These are phyloP conservation scores for Capillidium rhysosporum DNA, from an alignment of 371 early-diverging fungal species.

Conservation along the genomic window DNA sequence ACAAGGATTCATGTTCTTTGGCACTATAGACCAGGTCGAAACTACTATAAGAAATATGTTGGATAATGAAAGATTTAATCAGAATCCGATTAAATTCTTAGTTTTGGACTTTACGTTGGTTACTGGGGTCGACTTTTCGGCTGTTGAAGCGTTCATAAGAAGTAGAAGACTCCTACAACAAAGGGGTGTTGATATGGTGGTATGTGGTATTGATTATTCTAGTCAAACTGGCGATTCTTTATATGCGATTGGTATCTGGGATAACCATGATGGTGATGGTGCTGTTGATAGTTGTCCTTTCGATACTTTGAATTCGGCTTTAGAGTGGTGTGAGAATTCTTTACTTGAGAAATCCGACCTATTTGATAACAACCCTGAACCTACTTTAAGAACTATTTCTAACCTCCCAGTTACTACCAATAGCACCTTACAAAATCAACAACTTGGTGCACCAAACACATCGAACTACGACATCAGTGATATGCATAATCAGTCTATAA, in stretches of 20 bases:
- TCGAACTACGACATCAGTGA: background rate
- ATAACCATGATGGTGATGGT: conserved; percentile 17
- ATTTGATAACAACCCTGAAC: background rate
- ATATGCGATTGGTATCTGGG: conserved; percentile 58
- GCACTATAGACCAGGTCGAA: conserved; percentile 76
- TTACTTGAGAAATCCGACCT: conserved; percentile 46
- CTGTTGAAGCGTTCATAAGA: conserved; percentile 79
- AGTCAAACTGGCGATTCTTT: conserved; percentile 52
- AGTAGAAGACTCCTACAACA: conserved; percentile 49
- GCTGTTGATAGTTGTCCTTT: conserved; percentile 41
- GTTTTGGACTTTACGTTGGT: conserved; percentile 74
- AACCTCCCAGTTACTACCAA: background rate
- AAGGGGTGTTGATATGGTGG: conserved; percentile 54
- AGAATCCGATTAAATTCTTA: conserved; percentile 54
- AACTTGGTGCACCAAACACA: background rate
- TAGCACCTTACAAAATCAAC: too few species aligned
- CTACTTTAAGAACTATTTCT: too few species aligned
- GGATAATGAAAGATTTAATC: conserved; percentile 25
- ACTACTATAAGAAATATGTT: conserved; percentile 40
- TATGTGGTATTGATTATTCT: conserved; percentile 45
- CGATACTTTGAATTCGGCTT: conserved; percentile 54
- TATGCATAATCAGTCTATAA: background rate
- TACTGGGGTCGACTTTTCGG: conserved; percentile 84
- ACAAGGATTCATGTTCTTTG: conserved; percentile 89
- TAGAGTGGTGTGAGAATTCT: conserved; percentile 92